Conservation (phyloP, 202 grass and related monocot species). For the Panicum hallii region DNA sequence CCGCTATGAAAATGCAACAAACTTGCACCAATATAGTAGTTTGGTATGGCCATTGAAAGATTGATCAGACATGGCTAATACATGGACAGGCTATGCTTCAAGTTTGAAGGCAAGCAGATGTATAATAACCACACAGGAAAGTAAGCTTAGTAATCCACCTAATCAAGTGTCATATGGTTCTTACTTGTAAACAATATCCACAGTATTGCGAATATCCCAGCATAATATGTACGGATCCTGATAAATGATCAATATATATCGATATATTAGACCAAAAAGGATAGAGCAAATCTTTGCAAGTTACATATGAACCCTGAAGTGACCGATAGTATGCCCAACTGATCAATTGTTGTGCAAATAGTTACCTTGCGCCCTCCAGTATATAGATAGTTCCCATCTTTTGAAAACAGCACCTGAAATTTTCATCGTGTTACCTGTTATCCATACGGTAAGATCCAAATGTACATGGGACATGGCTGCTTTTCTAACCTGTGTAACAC, state of each 20-base stretch:
- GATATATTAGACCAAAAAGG: slow-evolving; percentile 7
- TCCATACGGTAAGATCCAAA: slow-evolving; percentile 24
- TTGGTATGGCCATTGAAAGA: background rate
- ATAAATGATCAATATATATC: slow-evolving; percentile 38
- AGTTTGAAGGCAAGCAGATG: background rate
- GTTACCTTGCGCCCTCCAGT: slow-evolving; percentile 95
- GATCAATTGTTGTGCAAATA: slow-evolving; percentile 32
- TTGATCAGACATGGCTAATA: background rate
- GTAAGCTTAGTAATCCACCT: slow-evolving; percentile 4
- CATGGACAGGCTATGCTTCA: background rate
- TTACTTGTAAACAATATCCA: slow-evolving; percentile 94
- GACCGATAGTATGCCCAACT: background rate
- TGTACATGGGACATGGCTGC: background rate
- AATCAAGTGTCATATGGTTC: slow-evolving; percentile 34
- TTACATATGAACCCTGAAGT: slow-evolving; percentile 33
- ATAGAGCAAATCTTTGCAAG: slow-evolving; percentile 1
- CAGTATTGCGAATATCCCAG: slow-evolving; percentile 98
- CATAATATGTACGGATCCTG: slow-evolving; percentile 99
- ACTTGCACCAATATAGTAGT: background rate
- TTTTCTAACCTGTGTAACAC: slow-evolving; percentile 87
- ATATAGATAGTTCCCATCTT: slow-evolving; percentile 96
- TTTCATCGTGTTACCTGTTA: slow-evolving; percentile 34
- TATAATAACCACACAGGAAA: background rate
- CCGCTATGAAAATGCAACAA: slow-evolving; percentile 39
- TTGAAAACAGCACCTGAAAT: slow-evolving; percentile 82